These are phyloP conservation scores for Fusarium sp. DNA, from an alignment of 2,329 filamentous ascomycete species.

Conservation along the genomic window DNA sequence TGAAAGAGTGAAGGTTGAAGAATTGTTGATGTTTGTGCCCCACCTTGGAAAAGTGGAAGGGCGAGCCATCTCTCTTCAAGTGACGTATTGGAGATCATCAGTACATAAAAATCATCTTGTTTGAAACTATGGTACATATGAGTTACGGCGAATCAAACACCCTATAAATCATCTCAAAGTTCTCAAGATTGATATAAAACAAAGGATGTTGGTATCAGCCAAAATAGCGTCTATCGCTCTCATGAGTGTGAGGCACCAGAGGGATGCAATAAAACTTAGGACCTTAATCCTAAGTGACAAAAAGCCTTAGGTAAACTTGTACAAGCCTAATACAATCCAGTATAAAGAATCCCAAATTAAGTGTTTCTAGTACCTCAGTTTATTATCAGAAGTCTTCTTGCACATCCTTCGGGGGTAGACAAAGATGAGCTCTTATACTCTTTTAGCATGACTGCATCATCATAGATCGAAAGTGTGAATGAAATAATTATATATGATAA, in stretches of 20 bases:
- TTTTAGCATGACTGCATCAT: too few species aligned
- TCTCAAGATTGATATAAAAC: too few species aligned
- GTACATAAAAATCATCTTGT: background rate
- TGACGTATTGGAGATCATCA: conserved; percentile 6
- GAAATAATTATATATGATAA: too few species aligned
- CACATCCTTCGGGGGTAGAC: too few species aligned
- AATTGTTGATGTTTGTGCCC: conserved; percentile 14
- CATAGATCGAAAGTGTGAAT: accelerated
- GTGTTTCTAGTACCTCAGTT: too few species aligned
- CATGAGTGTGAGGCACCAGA: too few species aligned
- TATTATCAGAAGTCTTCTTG: too few species aligned
- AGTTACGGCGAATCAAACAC: background rate
- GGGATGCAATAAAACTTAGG: too few species aligned
- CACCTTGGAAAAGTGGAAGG: conserved; percentile 34
- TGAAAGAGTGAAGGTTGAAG: background rate
- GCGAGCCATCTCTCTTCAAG: conserved; percentile 6
- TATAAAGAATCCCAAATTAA: too few species aligned
- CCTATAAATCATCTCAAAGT: background rate
- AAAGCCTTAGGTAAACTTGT: too few species aligned
- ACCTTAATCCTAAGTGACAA: too few species aligned
- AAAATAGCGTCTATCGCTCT: background rate
- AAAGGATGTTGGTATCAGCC: background rate
- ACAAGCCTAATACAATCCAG: too few species aligned
- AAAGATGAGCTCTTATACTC: background rate
- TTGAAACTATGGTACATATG: background rate